Percentiles rank a stretch among this genome's conserved stretches.
phyloP scores from a whole-genome alignment of 176 grass and related monocot genomes.

The Paspalum notatum region DNA sequence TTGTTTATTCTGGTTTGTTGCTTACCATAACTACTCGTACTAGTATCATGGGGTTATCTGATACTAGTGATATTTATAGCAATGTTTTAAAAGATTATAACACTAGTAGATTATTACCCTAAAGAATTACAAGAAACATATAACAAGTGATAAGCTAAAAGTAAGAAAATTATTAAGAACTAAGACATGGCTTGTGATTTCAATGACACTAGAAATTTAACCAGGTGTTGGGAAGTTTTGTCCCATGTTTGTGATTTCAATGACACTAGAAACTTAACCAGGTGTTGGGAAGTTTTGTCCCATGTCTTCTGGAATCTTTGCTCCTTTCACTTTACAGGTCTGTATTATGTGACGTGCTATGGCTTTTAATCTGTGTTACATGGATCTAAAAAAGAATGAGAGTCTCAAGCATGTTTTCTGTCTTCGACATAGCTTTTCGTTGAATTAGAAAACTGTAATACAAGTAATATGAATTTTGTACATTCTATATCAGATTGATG shows the following conservation, averaged over 20 bases:
- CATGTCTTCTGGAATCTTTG: background rate
- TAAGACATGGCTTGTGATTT: too few species aligned
- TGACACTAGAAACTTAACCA: background rate
- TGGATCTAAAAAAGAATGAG: background rate
- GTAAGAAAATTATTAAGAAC: background rate
- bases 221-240: too few species aligned
- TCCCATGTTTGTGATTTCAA: background rate
- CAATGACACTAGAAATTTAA: too few species aligned
- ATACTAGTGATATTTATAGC: background rate
- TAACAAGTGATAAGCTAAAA: background rate
- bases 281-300: background rate
- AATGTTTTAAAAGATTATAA: background rate
- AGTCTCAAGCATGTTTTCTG: background rate
- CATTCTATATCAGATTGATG: background rate
- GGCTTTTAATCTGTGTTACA: background rate
- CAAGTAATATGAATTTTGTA: background rate
- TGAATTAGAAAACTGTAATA: background rate
- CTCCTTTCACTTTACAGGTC: background rate
- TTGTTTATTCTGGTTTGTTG: background rate
- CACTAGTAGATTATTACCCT: background rate
- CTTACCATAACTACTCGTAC: background rate
- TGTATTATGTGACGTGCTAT: too few species aligned
- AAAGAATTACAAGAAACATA: background rate
- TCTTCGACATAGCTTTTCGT: background rate
- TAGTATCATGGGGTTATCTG: background rate